phyloP scores from a whole-genome alignment of 345 rosid species.

The Corymbia maculata region DNA sequence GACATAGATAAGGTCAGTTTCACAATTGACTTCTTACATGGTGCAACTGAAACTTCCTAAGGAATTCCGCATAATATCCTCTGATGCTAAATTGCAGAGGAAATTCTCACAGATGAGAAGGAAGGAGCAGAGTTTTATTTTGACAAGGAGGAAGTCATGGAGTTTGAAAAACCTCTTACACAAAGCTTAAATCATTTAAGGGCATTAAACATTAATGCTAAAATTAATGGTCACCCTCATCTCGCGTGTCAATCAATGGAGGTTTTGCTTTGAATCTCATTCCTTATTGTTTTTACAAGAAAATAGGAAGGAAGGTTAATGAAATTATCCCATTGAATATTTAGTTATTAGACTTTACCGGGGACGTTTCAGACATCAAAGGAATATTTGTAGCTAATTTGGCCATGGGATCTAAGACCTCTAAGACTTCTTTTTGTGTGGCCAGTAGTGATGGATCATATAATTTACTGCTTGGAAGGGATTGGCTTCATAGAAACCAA shows the following conservation, averaged over 20 bases:
- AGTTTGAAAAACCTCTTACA: not conserved
- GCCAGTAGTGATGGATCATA: not conserved
- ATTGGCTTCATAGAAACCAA: not conserved
- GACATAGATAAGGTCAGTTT: too few relatives aligned
- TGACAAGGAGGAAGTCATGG: not conserved
- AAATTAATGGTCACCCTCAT: not conserved
- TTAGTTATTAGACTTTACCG: too few relatives aligned
- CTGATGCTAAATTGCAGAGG: too few relatives aligned
- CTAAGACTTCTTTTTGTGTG: fast-evolving
- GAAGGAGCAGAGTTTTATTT: too few relatives aligned
- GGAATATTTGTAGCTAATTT: not conserved
- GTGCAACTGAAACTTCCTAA: too few relatives aligned
- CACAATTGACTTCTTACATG: too few relatives aligned
- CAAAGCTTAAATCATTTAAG: not conserved
- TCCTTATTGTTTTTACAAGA: too few relatives aligned
- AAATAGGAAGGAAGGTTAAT: too few relatives aligned
- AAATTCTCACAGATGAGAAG: too few relatives aligned
- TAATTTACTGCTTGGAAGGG: not conserved
- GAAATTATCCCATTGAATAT: not conserved
- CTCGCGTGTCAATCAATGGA: not conserved
- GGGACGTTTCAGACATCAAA: not conserved
- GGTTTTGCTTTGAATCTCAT: not conserved
- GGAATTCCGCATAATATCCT: too few relatives aligned
- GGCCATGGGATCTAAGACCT: not conserved
- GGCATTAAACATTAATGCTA: not conserved